Conservation (phyloP, 2,329 filamentous ascomycete genomes). For the Venturia pyrina region DNA sequence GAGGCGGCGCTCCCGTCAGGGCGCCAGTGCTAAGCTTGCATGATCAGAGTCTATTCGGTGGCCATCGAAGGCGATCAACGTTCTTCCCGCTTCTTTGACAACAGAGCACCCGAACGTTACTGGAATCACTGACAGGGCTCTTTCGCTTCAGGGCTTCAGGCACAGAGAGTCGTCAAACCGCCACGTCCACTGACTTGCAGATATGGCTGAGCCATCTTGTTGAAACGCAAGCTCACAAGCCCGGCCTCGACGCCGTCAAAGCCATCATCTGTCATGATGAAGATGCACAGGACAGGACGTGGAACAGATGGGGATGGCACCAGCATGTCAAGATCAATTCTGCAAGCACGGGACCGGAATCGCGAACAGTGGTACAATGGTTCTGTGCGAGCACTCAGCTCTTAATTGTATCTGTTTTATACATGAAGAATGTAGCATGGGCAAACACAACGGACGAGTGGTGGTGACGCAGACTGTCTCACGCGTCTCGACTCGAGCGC, state of each 20-base stretch:
- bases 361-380: not conserved
- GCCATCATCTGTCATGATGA: constrained; percentile 1
- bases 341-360: not conserved
- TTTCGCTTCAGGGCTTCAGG: constrained; percentile 5
- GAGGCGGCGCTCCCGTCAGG: not conserved
- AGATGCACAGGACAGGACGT: constrained; percentile 1
- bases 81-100: constrained; percentile 4
- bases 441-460: not conserved
- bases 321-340: not conserved
- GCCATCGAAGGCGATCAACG: constrained; percentile 1
- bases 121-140: not conserved
- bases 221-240: constrained; percentile 1
- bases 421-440: constrained; percentile 2
- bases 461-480: constrained; percentile 12
- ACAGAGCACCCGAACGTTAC: not conserved
- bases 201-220: constrained; percentile 1
- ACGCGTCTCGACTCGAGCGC: constrained; percentile 8
- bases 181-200: constrained; percentile 4
- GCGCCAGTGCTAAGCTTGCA: not conserved
- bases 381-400: not conserved
- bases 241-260: not conserved
- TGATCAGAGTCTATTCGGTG: not conserved
- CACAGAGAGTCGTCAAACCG: not conserved
- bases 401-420: not conserved
- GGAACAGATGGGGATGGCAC: not conserved